A percentile compares a stretch with the other conserved stretches of the same genome.
Evolutionary conservation across 129 eudicot genomes (phyloP).

Genomic region (Centaurea solstitialis): DNA sequence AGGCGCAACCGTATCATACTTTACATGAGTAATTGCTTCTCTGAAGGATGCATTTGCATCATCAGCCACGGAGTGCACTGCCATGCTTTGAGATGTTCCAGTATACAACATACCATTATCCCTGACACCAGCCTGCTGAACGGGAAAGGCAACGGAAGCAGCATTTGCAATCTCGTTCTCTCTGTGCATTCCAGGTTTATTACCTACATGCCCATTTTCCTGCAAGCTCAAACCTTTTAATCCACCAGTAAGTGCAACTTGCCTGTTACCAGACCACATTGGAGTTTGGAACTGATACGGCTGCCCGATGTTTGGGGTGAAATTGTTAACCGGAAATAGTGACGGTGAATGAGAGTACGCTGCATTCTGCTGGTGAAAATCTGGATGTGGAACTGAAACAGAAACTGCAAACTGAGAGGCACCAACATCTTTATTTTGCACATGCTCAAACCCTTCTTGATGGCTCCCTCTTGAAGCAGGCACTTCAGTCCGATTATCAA

Average conservation of each 20-base stretch:
- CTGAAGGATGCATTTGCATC: conserved; percentile 7
- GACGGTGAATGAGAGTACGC: conserved; percentile 28
- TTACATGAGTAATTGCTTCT: conserved; percentile 18
- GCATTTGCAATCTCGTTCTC: conserved; percentile 21
- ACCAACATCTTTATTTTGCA: conserved; percentile 23
- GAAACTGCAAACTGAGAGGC: conserved; percentile 20
- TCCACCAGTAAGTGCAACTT: conserved; percentile 25
- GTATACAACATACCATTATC: conserved; percentile 9
- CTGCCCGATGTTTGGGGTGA: conserved; percentile 25
- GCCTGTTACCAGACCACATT: conserved; percentile 37
- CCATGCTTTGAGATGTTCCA: conserved; percentile 30
- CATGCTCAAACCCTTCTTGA: conserved; percentile 23
- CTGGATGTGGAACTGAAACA: conserved; percentile 26
- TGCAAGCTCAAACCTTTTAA: conserved; percentile 40
- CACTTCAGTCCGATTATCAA: conserved; percentile 46
- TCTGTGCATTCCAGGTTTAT: conserved; percentile 30
- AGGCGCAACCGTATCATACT: conserved; percentile 19
- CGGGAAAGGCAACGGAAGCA: conserved; percentile 26
- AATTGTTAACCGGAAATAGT: conserved; percentile 11
- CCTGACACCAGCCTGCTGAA: conserved; percentile 20
- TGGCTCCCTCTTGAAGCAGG: conserved; percentile 15
- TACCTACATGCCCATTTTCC: conserved; percentile 47
- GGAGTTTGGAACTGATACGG: conserved; percentile 30
- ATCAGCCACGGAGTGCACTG: conserved; percentile 20
- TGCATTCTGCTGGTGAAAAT: conserved; percentile 14